Base-by-base conservation (phyloP, 345 rosid species). In the Citrus maxima region DNA sequence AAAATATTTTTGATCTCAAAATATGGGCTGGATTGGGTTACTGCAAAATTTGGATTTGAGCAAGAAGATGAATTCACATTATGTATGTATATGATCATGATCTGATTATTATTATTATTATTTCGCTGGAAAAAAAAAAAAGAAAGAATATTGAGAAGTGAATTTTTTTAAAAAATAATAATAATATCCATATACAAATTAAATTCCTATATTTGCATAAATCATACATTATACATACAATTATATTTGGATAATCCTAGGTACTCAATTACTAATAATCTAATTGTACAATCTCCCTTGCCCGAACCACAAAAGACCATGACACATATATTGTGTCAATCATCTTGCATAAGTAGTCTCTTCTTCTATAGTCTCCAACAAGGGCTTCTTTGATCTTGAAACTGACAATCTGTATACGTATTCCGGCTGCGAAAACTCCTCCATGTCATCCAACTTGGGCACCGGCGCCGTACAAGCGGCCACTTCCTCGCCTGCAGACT, bases 361-460 rank as follows among this genome's bases (percentile, higher is more conserved):
- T 83, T 94, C 98, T 38, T 49, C 82, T 30, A 92, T 94, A 10
- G 97, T 92, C 78, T 90, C 97, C 86, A 94, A 80, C 87, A 81
- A 76, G 12, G 98, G 98, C 74, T 90, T 94, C 95, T 83, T 91
- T 34, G 98, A 94, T 85, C 90, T 88, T 5, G 92, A 85, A 67
- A 89, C 67, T 0, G 97, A 92, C 80, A 92, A 67, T 62, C 93
- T 82, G 65, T 90, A 82, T 88, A 79, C 85, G 73, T 87, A 88
- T 84, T 89, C 94, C 30, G 85, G 82, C 46, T 83, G 81, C 8
- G 89, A 90, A 60, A 82, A 80, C 85, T 87, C 97, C 77, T 91
- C 93, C 2, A 90, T 82, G 7, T 90, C 92, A 56, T 90, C 97
- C 69, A 92, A 80, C 13, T 82, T 82, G 82, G 88, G 77, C 87